Conservation (phyloP, 352 stramenopile species). For the Globisporangium yorkense region DNA sequence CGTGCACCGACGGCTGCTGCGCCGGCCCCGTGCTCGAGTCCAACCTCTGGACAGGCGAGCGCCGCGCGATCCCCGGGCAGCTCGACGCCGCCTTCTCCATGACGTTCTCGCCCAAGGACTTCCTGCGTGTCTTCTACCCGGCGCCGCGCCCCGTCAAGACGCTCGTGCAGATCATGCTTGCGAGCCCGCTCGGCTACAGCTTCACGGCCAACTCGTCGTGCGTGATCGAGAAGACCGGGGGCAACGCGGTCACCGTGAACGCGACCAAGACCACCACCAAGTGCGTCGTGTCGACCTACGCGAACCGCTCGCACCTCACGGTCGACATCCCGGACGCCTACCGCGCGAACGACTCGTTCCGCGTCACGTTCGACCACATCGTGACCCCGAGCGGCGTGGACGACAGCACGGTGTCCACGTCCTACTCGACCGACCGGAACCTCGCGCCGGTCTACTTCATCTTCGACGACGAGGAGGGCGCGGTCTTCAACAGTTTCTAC, state of each 20-base stretch:
- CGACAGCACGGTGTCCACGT: slow-evolving; percentile 21
- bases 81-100: slow-evolving; percentile 74
- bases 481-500: slow-evolving; percentile 66
- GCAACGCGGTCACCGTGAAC: background rate
- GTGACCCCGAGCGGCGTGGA: slow-evolving; percentile 55
- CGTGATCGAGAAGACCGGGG: slow-evolving; percentile 24
- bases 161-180: slow-evolving; percentile 72
- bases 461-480: slow-evolving; percentile 58
- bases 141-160: slow-evolving; percentile 24
- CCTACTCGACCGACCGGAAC: slow-evolving; percentile 49
- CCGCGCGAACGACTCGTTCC: slow-evolving; percentile 53
- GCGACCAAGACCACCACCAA: slow-evolving; percentile 20
- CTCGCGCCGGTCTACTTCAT: slow-evolving; percentile 72
- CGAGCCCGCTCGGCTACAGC: slow-evolving; percentile 53
- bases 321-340: slow-evolving; percentile 51
- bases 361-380: slow-evolving; percentile 60
- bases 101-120: slow-evolving; percentile 62
- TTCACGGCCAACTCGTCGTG: slow-evolving; percentile 49
- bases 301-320: slow-evolving; percentile 55
- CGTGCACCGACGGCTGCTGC: slow-evolving; percentile 72
- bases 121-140: slow-evolving; percentile 59
- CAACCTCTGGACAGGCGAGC: slow-evolving; percentile 59
- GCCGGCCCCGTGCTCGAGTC: slow-evolving; percentile 56
- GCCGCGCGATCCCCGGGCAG: slow-evolving; percentile 58
- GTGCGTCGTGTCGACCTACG: slow-evolving; percentile 43